These are phyloP conservation scores for Pseudogymnoascus sp. DNA, from an alignment of 2,329 filamentous ascomycete genomes.

Conservation along the genomic window DNA sequence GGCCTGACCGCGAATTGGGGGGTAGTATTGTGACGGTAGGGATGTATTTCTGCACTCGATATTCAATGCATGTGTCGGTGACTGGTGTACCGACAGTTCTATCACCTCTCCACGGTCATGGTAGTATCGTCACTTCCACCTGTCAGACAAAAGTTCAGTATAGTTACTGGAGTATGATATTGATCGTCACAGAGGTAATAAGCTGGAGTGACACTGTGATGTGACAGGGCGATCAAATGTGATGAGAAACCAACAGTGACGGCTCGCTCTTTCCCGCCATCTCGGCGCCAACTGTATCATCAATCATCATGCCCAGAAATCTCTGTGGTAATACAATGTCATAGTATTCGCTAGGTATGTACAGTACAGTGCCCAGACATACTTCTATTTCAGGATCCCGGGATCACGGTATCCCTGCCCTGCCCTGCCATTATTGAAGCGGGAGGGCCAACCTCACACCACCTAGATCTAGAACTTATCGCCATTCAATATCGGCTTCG, in stretches of 20 bases:
- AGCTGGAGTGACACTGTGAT: not conserved
- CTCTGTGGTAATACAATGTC: constrained; percentile 6
- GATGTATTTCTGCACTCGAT: not conserved
- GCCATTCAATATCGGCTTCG: constrained; percentile 28
- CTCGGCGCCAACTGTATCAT: not conserved
- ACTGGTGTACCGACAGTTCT: not conserved
- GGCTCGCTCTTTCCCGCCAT: not conserved
- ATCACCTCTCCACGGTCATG: not conserved
- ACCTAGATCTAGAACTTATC: constrained; percentile 24
- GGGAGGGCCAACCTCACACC: not conserved
- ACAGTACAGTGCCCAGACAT: not conserved
- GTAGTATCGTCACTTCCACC: not conserved
- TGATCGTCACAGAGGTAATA: not conserved
- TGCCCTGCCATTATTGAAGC: not conserved
- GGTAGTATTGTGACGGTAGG: not conserved
- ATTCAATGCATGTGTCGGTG: not conserved
- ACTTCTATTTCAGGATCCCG: not conserved
- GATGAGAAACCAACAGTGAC: not conserved
- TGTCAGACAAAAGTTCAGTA: not conserved
- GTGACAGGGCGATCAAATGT: not conserved
- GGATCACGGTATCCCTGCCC: not conserved
- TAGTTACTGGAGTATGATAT: not conserved
- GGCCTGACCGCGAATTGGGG: not conserved
- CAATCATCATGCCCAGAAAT: not conserved
- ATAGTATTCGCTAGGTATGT: constrained; percentile 3